Evolutionary conservation across 1,139 yeast genomes (phyloP).

Genomic region (Yamadazyma sp.): DNA sequence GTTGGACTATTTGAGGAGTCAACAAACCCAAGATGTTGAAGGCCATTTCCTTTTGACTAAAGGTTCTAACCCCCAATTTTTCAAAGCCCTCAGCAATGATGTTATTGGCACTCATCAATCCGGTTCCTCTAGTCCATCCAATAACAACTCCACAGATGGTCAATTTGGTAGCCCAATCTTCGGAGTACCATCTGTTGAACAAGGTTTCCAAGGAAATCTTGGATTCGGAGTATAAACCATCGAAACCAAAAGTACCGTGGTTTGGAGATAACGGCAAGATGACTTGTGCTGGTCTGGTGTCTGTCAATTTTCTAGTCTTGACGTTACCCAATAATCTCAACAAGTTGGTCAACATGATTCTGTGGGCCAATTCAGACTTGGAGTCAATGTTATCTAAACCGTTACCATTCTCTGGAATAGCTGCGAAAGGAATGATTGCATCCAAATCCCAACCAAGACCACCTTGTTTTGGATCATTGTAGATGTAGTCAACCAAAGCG

Average conservation of each 20-base stretch:
- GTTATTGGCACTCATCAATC: slow-evolving; percentile 96
- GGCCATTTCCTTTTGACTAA: slow-evolving; percentile 98
- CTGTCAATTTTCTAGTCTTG: slow-evolving; percentile 80
- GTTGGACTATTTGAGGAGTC: slow-evolving; percentile 80
- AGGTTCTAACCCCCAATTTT: slow-evolving; percentile 92
- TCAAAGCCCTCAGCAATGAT: slow-evolving; percentile 98
- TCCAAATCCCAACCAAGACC: slow-evolving; percentile 99
- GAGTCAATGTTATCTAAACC: slow-evolving; percentile 93
- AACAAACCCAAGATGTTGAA: slow-evolving; percentile 93
- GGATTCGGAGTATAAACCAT: slow-evolving; percentile 97
- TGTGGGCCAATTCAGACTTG: slow-evolving; percentile 94
- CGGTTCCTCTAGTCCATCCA: slow-evolving; percentile 99
- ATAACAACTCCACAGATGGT: slow-evolving; percentile 97
- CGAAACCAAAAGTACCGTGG: slow-evolving; percentile 98
- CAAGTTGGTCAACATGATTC: slow-evolving; percentile 95
- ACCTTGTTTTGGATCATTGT: slow-evolving; percentile 76
- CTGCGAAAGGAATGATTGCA: slow-evolving; percentile 95
- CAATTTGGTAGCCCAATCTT: slow-evolving; percentile 92
- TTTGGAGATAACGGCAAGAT: slow-evolving; percentile 95
- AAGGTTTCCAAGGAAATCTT: slow-evolving; percentile 92
- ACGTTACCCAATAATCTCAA: slow-evolving; percentile 89
- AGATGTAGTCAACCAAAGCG: slow-evolving; percentile 80
- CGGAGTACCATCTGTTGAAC: slow-evolving; percentile 98
- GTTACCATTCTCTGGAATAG: slow-evolving; percentile 97
- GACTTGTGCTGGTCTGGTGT: slow-evolving; percentile 98